Conservation (phyloP, 306 rosid genomes). For the Dalbergia cochinchinensis region DNA sequence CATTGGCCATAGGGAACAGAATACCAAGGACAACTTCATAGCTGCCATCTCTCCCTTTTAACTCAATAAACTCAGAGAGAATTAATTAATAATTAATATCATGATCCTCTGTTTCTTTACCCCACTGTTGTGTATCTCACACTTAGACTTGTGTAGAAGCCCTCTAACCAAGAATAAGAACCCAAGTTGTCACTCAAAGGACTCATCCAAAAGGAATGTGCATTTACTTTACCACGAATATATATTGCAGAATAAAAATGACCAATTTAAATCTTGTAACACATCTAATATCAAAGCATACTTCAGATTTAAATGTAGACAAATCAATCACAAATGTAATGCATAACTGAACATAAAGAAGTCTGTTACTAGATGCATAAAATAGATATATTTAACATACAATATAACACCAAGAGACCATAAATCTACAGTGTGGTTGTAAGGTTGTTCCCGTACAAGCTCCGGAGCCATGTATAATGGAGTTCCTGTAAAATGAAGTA, state of each 20-base stretch:
- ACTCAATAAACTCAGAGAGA: neutral
- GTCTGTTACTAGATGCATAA: conserved; percentile 37
- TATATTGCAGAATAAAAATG: conserved; percentile 2
- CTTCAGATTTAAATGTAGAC: conserved; percentile 29
- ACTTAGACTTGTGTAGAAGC: neutral
- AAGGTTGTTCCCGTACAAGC: conserved; percentile 96
- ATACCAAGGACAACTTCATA: conserved; percentile 8
- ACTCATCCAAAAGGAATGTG: neutral
- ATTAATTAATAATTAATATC: neutral
- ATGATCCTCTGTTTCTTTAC: conserved; percentile 12
- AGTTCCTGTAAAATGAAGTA: conserved; percentile 68
- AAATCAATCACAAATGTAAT: conserved; percentile 26
- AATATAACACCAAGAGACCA: conserved; percentile 99
- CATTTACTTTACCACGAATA: neutral
- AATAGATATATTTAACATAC: conserved; percentile 61
- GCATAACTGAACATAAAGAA: conserved; percentile 38
- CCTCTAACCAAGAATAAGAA: conserved; percentile 4
- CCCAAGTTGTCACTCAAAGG: conserved; percentile 7
- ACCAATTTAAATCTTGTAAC: conserved; percentile 30
- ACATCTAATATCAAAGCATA: conserved; percentile 14
- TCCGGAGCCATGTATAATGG: conserved; percentile 99
- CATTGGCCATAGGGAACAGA: neutral
- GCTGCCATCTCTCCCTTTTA: conserved; percentile 17
- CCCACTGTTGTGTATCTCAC: neutral
- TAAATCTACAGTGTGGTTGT: conserved; percentile 94